Percentiles rank a stretch among this genome's conserved stretches.
Conservation (phyloP, 805 yeast genomes). For the Yarrowia yakushimensis region DNA sequence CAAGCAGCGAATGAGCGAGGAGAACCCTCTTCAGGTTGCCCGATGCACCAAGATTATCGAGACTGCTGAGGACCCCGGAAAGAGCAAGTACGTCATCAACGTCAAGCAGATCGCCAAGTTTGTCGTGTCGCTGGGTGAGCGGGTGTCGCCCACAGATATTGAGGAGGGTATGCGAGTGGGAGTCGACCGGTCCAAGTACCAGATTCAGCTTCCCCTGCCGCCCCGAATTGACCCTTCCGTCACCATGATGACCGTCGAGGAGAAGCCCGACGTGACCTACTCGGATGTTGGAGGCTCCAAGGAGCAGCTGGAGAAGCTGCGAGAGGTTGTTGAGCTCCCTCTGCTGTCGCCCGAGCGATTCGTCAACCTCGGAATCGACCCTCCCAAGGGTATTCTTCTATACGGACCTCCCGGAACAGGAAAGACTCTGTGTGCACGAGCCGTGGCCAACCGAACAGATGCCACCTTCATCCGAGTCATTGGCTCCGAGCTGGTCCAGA, state of each 20-base stretch:
- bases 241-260: slow-evolving; percentile 99
- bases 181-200: slow-evolving; percentile 95
- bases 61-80: slow-evolving; percentile 61
- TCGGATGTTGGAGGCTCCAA: slow-evolving; percentile 98
- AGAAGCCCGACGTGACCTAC: slow-evolving; percentile 94
- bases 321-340: slow-evolving; percentile 96
- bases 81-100: slow-evolving; percentile 89
- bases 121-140: slow-evolving; percentile 93
- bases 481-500: slow-evolving; percentile 97
- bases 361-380: slow-evolving; percentile 95
- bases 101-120: slow-evolving; percentile 97
- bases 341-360: slow-evolving; percentile 93
- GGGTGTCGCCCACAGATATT: slow-evolving; percentile 96
- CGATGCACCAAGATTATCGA: slow-evolving; percentile 93
- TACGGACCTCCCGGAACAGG: slow-evolving; percentile 99
- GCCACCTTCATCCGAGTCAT: slow-evolving; percentile 98
- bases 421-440: slow-evolving; percentile 96
- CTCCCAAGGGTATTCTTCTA: slow-evolving; percentile 94
- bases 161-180: slow-evolving; percentile 99
- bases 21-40: slow-evolving; percentile 96
- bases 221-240: slow-evolving; percentile 97
- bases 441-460: slow-evolving; percentile 98
- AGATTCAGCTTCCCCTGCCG: slow-evolving; percentile 94
- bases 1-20: slow-evolving; percentile 85
- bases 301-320: slow-evolving; percentile 93